Base-by-base conservation (phyloP, 225 moss, liverwort and hornwort genomes). In the Bryoerythrophyllum caledonicum region DNA sequence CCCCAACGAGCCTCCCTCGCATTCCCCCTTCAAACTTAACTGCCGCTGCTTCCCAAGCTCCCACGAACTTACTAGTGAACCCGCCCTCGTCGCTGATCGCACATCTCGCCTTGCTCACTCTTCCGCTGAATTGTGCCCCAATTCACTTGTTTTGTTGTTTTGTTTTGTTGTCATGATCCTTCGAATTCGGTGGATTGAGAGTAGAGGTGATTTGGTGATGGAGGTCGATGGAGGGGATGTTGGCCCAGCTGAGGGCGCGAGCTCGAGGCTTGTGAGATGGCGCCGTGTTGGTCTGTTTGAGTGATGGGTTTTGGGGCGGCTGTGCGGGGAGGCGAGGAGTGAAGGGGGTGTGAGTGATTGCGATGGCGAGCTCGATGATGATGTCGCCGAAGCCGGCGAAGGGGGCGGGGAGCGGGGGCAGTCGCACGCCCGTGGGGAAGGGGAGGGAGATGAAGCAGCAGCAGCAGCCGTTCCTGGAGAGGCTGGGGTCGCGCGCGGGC, bases 321-420 rank as follows among this genome's bases (percentile, higher is more conserved):
- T 70, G 23, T 21, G 58, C 23, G 10, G 1, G 14, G 11, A 35
- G 19, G 23, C 19, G 17, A 49, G 1, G 53, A 53, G 15, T 13
- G 24, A 21, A 21, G 53, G 53, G 4, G 24, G 19, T 2, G 17
- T 20, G 0, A 23, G 19, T 20, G 59, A n/a, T 24, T 30, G 65
- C 41, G 6, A 84, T 84, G 84, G 70, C 57, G 71, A 41, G 8
- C n/a, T 68, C 80, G 25, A 84, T 78, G n/a, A 81, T 81, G 84
- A 81, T 74, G 71, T 84, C 84, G 28, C 81, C 84, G 56, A 84
- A 81, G 81, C 84, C 80, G 23, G 7, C 59, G 43, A 84, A 63
- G 54, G 38, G 2, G 19, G 30, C 6, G 37, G 73, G 80, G 37
- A 76, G 23, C 6, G 71, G 51, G 12, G 76, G 81, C 8, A 81